These are phyloP conservation scores for Penicillium cinerascens DNA, from an alignment of 495 filamentous ascomycete species.

Conservation along the genomic window DNA sequence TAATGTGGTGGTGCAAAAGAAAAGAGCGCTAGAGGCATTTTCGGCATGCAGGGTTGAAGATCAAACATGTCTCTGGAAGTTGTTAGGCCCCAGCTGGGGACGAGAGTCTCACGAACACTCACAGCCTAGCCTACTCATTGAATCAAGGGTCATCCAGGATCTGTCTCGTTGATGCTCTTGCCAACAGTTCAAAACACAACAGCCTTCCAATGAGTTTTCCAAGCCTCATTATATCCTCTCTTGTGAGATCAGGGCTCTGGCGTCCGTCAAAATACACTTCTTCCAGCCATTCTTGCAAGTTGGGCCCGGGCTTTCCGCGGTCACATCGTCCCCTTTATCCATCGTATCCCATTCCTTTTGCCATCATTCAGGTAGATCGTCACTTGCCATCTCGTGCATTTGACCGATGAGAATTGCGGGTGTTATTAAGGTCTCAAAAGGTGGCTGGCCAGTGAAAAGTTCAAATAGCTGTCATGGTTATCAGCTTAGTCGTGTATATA, in stretches of 20 bases:
- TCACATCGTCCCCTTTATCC: constrained; percentile 7
- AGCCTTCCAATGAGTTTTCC: constrained; percentile 29
- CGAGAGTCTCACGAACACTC: background rate
- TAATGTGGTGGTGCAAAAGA: constrained; percentile 1
- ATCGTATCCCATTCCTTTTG: constrained; percentile 21
- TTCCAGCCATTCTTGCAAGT: constrained; percentile 36
- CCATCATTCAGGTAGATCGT: constrained; percentile 33
- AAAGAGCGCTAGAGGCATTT: constrained; percentile 9
- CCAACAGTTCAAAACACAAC: constrained; percentile 31
- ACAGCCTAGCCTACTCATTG: constrained; percentile 8
- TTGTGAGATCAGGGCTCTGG: constrained; percentile 23
- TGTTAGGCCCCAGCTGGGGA: background rate
- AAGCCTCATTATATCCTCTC: constrained; percentile 29
- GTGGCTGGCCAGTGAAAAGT: constrained; percentile 34
- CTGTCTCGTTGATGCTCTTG: constrained; percentile 31
- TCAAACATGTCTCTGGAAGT: constrained; percentile 1
- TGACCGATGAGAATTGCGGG: constrained; percentile 27
- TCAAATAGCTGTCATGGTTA: constrained; percentile 35
- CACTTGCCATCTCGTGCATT: constrained; percentile 33
- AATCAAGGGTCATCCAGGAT: constrained; percentile 37
- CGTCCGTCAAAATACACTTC: constrained; percentile 32
- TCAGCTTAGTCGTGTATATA: constrained; percentile 10
- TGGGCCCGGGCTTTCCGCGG: constrained; percentile 16
- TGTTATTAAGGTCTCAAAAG: constrained; percentile 36
- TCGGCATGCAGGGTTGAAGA: background rate